Evolutionary conservation across 345 rosid genomes (phyloP).

Genomic region (Rhizophora apiculata): DNA sequence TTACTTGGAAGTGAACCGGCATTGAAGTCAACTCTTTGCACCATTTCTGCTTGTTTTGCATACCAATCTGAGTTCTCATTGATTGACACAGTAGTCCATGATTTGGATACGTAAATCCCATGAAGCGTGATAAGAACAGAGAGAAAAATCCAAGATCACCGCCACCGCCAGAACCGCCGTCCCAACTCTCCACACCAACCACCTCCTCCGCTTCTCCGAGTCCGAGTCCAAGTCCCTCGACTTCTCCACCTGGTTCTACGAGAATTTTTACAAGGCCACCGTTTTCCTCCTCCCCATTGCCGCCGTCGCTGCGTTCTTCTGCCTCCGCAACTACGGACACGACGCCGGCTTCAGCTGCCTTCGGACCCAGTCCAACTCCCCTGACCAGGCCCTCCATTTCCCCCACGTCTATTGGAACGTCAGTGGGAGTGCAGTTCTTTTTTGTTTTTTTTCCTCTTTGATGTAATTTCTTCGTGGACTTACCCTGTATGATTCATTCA

Average conservation of each 20-base stretch:
- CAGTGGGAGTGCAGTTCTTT: too few relatives aligned
- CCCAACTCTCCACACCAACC: too few relatives aligned
- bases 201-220: conserved; percentile 40
- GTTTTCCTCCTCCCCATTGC: conserved; percentile 41
- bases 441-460: too few relatives aligned
- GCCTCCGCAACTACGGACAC: conserved; percentile 63
- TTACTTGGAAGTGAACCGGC: conserved; percentile 94
- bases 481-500: too few relatives aligned
- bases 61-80: conserved; percentile 67
- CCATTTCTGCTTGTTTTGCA: conserved; percentile 65
- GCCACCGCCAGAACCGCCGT: background rate
- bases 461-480: too few relatives aligned
- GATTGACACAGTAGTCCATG: conserved; percentile 67
- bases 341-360: conserved; percentile 64
- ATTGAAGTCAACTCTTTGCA: conserved; percentile 64
- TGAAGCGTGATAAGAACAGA: background rate
- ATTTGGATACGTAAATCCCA: conserved; percentile 59
- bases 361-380: conserved; percentile 53
- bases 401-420: conserved; percentile 72
- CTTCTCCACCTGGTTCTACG: conserved; percentile 72
- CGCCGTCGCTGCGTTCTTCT: conserved; percentile 62
- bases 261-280: conserved; percentile 54
- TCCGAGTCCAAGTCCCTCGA: conserved; percentile 54
- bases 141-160: conserved; percentile 21
- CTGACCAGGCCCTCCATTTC: conserved; percentile 40